Evolutionary conservation across 345 rosid genomes (phyloP).

Genomic region (Eucalyptus leucophloia): DNA sequence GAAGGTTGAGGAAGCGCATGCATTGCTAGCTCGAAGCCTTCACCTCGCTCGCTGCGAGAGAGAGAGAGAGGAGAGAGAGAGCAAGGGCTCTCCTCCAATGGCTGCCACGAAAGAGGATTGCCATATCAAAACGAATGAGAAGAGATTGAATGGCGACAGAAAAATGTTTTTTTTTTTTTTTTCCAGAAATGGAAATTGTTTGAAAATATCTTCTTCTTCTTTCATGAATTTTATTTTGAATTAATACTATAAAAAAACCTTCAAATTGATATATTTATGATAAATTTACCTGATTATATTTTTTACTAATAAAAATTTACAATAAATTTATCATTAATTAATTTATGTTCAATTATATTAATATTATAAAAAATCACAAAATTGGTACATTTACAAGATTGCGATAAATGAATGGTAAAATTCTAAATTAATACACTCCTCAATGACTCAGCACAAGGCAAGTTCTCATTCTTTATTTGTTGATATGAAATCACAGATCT

Average conservation of each 20-base stretch:
- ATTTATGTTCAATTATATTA: rapidly evolving
- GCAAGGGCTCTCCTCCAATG: neutral
- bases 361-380: no score
- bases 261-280: no score
- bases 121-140: neutral
- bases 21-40: neutral
- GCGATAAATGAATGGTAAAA: no score
- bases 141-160: neutral
- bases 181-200: neutral
- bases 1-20: neutral
- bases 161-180: neutral
- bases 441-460: rapidly evolving
- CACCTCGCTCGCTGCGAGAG: neutral
- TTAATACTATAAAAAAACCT: no score
- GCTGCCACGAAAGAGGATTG: neutral
- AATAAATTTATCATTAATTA: no score
- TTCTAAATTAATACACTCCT: no score
- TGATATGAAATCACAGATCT: rapidly evolving
- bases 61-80: neutral
- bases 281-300: no score
- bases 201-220: neutral
- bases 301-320: no score
- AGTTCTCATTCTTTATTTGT: neutral
- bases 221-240: neutral
- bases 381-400: rapidly evolving